Evolutionary conservation across 2,329 filamentous ascomycete species (phyloP), one percentile per base, ranked within the genome.

Genomic region (Fusarium luffae): DNA sequence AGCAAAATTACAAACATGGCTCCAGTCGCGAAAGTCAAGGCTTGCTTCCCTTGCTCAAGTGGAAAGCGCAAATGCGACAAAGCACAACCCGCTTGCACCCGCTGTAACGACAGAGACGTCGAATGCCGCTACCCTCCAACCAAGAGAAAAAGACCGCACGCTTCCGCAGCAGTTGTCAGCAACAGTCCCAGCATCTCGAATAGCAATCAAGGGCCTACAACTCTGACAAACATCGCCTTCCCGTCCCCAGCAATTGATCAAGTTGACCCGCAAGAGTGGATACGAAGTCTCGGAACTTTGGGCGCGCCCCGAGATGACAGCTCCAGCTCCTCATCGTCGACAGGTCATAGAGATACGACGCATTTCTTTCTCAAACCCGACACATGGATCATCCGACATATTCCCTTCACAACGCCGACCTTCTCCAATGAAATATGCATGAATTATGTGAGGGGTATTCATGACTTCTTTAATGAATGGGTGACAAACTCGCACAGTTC

Each of bases 1-100:
- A 51, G 3, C 23, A 5, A 7, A 25, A 34, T 14, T 16, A 18
- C 21, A 8, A 25, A 8, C 1, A 64, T 64, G 44, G 27, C 44
- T 0, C 49, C 60, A n/a, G 32, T 28, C 4, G 30, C 40, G 2
- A 64, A 65, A 10, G 9, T 51, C 5, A 65, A 65, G 10, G 62
- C 60, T 0, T 65, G 62, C 2, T 51, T 19, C 19, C 18, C 60
- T 0, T 65, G 60, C 8, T 42, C 40, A 1, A 47, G 10, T 2
- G 60, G 62, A 4, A 65, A 65, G 11, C 21, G 60, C 5, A 65
- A 32, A 19, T 65, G 60, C 10, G 62, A 65, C 40, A 65, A 42
- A n/a, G 32, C 8, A 19, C 62, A 65, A 4, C 62, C 62, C 5
- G 3, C 40, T 0, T 65, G 62, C 21, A 40, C 60, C 0, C 60